These are phyloP conservation scores for Beauveria bassiana DNA, from an alignment of 2,329 filamentous ascomycete species.

Conservation along the genomic window DNA sequence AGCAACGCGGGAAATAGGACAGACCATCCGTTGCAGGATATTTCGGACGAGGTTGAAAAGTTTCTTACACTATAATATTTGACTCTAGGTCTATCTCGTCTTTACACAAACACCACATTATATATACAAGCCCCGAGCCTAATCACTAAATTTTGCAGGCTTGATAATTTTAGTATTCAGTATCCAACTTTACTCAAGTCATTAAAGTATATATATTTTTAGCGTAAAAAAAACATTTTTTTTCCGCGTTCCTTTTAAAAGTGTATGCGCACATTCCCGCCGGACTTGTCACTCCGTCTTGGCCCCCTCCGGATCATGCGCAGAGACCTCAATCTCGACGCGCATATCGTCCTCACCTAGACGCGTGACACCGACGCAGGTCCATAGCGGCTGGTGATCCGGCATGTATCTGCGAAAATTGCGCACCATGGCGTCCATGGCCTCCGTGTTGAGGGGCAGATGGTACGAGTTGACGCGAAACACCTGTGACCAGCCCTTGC, in stretches of 20 bases:
- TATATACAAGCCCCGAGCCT: no score
- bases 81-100: neutral
- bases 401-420: neutral
- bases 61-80: neutral
- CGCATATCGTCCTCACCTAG: conserved; percentile 44
- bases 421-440: neutral
- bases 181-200: no score
- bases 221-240: no score
- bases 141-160: no score
- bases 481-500: neutral
- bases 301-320: conserved; percentile 29
- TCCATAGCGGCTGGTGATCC: conserved; percentile 39
- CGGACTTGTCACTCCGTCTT: no score
- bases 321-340: conserved; percentile 51
- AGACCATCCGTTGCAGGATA: neutral
- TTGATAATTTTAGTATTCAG: no score
- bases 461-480: neutral
- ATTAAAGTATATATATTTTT: no score
- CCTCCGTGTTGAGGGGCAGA: neutral
- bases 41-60: neutral
- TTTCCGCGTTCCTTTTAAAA: no score
- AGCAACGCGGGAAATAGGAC: neutral
- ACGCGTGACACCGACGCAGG: conserved; percentile 39
- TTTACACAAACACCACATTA: no score
- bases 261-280: no score